phyloP scores from a whole-genome alignment of 768 basidiomycete genomes.

The Dentipellis fragilis region DNA sequence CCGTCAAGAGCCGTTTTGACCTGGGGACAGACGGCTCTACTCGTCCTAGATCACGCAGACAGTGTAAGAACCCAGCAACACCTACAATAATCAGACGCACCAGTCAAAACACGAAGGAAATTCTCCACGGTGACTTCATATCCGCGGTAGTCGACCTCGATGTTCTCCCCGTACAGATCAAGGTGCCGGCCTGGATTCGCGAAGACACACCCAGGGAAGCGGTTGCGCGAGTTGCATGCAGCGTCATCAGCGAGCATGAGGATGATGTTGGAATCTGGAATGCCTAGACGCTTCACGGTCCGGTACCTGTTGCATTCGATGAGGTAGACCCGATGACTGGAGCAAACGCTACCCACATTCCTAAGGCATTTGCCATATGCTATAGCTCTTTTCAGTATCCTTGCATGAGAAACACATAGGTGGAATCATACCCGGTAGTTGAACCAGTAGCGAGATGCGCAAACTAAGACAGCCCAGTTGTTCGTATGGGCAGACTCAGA shows the following conservation, averaged over 20 bases:
- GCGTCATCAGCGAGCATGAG: constrained; percentile 98
- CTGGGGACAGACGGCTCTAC: constrained; percentile 78
- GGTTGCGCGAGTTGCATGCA: constrained; percentile 88
- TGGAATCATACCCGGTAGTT: constrained; percentile 76
- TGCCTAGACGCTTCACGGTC: constrained; percentile 94
- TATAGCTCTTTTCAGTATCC: constrained; percentile 21
- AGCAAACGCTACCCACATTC: constrained; percentile 54
- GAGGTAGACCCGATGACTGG: not conserved
- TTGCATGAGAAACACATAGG: not conserved
- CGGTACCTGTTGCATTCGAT: constrained; percentile 60
- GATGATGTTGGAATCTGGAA: constrained; percentile 98
- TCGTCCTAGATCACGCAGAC: constrained; percentile 46
- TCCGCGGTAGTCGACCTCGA: constrained; percentile 96
- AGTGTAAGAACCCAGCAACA: not conserved
- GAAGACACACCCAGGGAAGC: constrained; percentile 86
- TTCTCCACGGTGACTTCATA: constrained; percentile 98
- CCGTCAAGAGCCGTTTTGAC: constrained; percentile 85
- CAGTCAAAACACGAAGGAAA: constrained; percentile 85
- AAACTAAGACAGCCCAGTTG: constrained; percentile 98
- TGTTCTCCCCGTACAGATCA: constrained; percentile 92
- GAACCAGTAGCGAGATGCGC: constrained; percentile 94
- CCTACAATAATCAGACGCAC: constrained; percentile 32
- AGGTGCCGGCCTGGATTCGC: constrained; percentile 73
- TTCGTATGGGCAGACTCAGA: constrained; percentile 60
- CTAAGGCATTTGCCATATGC: constrained; percentile 98